These are phyloP conservation scores for Streptanthus diversifolius DNA, from an alignment of 345 rosid species.

Conservation along the genomic window DNA sequence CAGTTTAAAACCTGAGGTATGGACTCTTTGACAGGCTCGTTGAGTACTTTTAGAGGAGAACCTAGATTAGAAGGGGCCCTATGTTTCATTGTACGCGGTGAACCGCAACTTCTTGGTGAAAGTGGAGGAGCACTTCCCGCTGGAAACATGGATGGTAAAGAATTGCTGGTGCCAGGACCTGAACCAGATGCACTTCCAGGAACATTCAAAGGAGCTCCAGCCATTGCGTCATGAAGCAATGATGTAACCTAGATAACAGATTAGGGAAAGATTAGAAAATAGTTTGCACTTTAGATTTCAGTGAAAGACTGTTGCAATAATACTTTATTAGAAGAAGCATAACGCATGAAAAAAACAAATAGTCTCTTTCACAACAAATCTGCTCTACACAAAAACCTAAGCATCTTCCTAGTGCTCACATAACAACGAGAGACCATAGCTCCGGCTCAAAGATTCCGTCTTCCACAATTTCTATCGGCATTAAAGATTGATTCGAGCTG, in stretches of 20 bases:
- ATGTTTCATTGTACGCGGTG: slow-evolving; percentile 79
- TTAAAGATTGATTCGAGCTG: not conserved
- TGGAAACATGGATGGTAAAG: slow-evolving; percentile 93
- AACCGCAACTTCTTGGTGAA: slow-evolving; percentile 90
- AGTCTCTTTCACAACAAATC: not conserved
- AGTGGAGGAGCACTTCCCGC: slow-evolving; percentile 96
- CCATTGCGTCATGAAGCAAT: slow-evolving; percentile 74
- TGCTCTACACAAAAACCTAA: not conserved
- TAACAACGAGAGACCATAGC: not conserved
- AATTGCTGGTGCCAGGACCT: slow-evolving; percentile 48
- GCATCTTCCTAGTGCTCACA: not conserved
- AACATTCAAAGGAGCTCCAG: slow-evolving; percentile 72
- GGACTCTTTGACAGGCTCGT: slow-evolving; percentile 72
- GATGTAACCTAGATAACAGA: slow-evolving; percentile 52
- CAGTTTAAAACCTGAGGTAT: slow-evolving; percentile 75
- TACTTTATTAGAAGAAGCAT: not conserved
- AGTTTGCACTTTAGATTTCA: not conserved
- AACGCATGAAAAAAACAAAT: not conserved
- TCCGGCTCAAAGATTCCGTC: not conserved
- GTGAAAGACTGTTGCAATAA: not conserved
- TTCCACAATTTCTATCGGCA: too few species aligned
- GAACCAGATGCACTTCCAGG: slow-evolving; percentile 60
- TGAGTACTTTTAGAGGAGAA: slow-evolving; percentile 80
- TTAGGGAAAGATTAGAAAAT: not conserved
- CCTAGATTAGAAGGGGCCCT: slow-evolving; percentile 78